These are phyloP conservation scores for Tinospora cordifolia DNA, from an alignment of 164 flowering plant species.

Conservation along the genomic window DNA sequence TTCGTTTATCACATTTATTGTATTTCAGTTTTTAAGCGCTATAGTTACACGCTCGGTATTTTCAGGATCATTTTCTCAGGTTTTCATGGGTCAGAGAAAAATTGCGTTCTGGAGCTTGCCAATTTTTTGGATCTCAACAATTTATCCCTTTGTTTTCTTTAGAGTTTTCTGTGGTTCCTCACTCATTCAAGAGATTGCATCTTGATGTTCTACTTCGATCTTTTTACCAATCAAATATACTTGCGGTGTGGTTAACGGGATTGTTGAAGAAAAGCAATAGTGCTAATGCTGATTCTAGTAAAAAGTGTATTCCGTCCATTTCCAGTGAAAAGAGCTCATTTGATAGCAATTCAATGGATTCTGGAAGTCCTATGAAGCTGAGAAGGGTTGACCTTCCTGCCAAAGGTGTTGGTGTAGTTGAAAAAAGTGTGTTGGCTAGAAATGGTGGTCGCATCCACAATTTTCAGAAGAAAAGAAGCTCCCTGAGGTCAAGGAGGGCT, in stretches of 20 bases:
- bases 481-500: constrained; percentile 33
- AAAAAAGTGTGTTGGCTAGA: constrained; percentile 22
- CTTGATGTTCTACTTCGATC: constrained; percentile 26
- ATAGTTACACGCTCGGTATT: background rate
- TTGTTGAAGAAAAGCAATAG: constrained; percentile 3
- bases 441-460: constrained; percentile 24
- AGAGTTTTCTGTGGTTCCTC: constrained; percentile 58
- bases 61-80: constrained; percentile 32
- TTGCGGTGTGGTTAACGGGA: constrained; percentile 10
- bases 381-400: constrained; percentile 13
- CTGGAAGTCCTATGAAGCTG: constrained; percentile 14
- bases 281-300: constrained; percentile 7
- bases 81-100: background rate
- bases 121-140: constrained; percentile 32
- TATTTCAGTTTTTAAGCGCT: background rate
- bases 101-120: constrained; percentile 37
- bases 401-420: constrained; percentile 17
- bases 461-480: constrained; percentile 44
- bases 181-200: constrained; percentile 48
- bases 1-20: no score
- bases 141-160: constrained; percentile 45
- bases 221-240: constrained; percentile 12
- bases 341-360: background rate
- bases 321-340: constrained; percentile 11
- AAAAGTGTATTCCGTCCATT: constrained; percentile 7